These are phyloP conservation scores for Zygosaccharomyces pseudobailii DNA, from an alignment of 1,139 yeast genomes.

Conservation along the genomic window DNA sequence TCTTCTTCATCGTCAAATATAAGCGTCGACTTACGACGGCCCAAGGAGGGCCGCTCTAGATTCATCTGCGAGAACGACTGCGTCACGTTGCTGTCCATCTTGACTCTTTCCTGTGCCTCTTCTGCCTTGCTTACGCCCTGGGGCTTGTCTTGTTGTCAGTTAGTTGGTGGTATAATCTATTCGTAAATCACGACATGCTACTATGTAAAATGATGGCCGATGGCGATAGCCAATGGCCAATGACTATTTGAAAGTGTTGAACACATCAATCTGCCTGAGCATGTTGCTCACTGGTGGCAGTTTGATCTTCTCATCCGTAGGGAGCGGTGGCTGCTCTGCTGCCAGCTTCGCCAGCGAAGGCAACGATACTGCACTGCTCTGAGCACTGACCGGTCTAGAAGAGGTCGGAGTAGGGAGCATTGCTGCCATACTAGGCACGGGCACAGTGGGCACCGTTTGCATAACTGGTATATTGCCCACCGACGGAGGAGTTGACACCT, in stretches of 20 bases:
- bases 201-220: not conserved
- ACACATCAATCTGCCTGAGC: slow-evolving; percentile 23
- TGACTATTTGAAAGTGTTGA: slow-evolving; percentile 12
- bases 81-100: slow-evolving; percentile 15
- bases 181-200: slow-evolving; percentile 1
- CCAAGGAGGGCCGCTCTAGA: slow-evolving; percentile 22
- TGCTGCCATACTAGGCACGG: not conserved
- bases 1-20: slow-evolving; percentile 24
- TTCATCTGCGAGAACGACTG: slow-evolving; percentile 34
- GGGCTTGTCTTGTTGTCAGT: not conserved
- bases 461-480: not conserved
- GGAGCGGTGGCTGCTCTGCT: slow-evolving; percentile 3
- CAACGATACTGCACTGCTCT: slow-evolving; percentile 19
- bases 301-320: slow-evolving; percentile 11
- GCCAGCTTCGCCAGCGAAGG: slow-evolving; percentile 14
- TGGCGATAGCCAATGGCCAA: not conserved
- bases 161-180: not conserved
- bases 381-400: slow-evolving; percentile 16
- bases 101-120: not conserved
- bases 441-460: too few species aligned
- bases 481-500: not conserved
- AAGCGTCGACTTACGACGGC: slow-evolving; percentile 21
- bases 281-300: slow-evolving; percentile 29
- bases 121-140: not conserved
- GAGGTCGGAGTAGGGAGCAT: slow-evolving; percentile 9